Conservation (phyloP, 2,329 filamentous ascomycete species). For the Diaporthe citriasiana region DNA sequence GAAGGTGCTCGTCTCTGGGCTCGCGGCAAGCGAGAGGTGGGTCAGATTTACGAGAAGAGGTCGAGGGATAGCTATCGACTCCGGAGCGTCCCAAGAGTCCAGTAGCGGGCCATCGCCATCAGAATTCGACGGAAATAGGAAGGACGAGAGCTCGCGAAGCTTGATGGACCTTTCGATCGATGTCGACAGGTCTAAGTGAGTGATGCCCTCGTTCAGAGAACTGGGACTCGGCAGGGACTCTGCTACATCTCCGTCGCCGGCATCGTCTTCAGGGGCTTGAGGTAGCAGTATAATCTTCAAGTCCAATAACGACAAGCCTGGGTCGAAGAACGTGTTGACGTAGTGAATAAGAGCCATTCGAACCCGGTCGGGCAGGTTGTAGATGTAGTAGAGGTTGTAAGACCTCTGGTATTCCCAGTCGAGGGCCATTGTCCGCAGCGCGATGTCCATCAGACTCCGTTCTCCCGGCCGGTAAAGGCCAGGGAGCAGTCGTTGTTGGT, state of each 20-base stretch:
- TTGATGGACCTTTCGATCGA: conserved; percentile 65
- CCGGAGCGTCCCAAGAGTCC: conserved; percentile 68
- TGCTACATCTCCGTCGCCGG: conserved; percentile 41
- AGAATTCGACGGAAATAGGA: conserved; percentile 63
- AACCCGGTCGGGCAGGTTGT: conserved; percentile 66
- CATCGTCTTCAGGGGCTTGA: conserved; percentile 49
- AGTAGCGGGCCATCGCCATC: conserved; percentile 49
- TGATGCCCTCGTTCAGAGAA: conserved; percentile 61
- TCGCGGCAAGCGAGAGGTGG: conserved; percentile 70
- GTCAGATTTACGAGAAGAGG: conserved; percentile 69
- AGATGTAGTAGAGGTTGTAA: conserved; percentile 71
- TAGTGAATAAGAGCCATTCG: conserved; percentile 66
- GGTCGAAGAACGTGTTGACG: conserved; percentile 59
- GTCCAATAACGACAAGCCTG: conserved; percentile 65
- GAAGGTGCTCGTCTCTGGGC: conserved; percentile 50
- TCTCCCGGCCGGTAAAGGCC: conserved; percentile 59
- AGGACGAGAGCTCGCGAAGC: conserved; percentile 65
- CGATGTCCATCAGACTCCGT: conserved; percentile 66
- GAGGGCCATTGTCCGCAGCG: conserved; percentile 63
- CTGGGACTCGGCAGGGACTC: conserved; percentile 45
- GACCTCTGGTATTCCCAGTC: conserved; percentile 69
- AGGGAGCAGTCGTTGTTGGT: conserved; percentile 54
- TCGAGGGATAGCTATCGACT: conserved; percentile 50
- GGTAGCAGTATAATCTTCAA: conserved; percentile 62
- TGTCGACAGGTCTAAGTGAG: conserved; percentile 67